These are phyloP conservation scores for Moricandia moricandioides DNA, from an alignment of 345 rosid genomes.

Conservation along the genomic window DNA sequence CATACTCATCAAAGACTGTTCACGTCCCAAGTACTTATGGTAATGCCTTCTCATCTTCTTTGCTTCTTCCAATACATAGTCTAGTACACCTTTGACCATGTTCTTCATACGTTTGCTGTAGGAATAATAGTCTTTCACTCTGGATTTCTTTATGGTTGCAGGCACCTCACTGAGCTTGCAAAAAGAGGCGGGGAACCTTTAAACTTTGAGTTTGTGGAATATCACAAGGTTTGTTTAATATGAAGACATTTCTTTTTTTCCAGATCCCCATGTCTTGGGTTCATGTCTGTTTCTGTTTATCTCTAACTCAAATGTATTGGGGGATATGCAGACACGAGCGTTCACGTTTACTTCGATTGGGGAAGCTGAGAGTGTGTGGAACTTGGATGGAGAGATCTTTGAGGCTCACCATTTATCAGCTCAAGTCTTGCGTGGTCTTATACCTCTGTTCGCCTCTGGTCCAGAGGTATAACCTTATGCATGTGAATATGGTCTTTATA, in stretches of 20 bases:
- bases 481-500: background rate
- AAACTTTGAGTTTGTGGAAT: slow-evolving; percentile 81
- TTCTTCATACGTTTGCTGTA: background rate
- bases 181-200: slow-evolving; percentile 76
- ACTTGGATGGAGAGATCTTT: slow-evolving; percentile 91
- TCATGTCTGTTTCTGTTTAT: background rate
- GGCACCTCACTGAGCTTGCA: slow-evolving; percentile 95
- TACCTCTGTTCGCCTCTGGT: slow-evolving; percentile 85
- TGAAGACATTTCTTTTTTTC: background rate
- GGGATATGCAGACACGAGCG: slow-evolving; percentile 60
- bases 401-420: slow-evolving; percentile 87
- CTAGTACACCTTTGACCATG: background rate
- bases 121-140: background rate
- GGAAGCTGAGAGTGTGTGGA: slow-evolving; percentile 77
- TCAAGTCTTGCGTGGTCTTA: slow-evolving; percentile 81
- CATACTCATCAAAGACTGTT: slow-evolving; percentile 78
- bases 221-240: slow-evolving; percentile 56
- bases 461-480: slow-evolving; percentile 68
- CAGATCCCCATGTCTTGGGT: background rate
- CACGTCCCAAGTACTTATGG: slow-evolving; percentile 78
- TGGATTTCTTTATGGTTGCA: slow-evolving; percentile 35
- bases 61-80: background rate
- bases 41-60: slow-evolving; percentile 35
- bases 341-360: slow-evolving; percentile 82
- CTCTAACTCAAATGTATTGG: background rate